Evolutionary conservation across 208 protist genomes (phyloP), one percentile per base, ranked within the genome.

Genomic region (Zelonia costaricensis): DNA sequence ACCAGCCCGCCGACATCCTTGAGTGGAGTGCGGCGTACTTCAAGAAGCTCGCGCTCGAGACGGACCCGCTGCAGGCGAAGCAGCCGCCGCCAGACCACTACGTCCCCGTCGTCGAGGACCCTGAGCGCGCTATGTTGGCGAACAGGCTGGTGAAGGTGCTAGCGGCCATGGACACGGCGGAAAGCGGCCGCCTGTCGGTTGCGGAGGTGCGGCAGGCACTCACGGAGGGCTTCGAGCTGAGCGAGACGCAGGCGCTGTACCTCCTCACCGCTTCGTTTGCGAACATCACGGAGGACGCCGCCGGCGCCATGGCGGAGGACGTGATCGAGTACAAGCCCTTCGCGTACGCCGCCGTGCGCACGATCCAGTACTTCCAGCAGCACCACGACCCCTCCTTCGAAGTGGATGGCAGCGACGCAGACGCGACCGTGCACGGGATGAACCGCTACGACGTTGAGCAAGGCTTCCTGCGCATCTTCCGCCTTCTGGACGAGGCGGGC

Each of bases 11-110:
- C 16, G 89, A 98, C 69, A 93, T 98, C 35, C 76, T 96, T 44
- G 76, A 82, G 36, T 98, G 88, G 86, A 94, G 88, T 43, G 90
- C 90, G 30, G 76, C 82, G n/a, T 98, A 97, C 80, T 98, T 98
- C 60, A 91, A 90, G 69, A 68, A 72, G 33, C 62, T 95, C 18
- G 92, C 92, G 30, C 78, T 95, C 8, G 81, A 92, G 52, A 74
- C 69, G 60, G 87, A 91, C 55, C 76, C 78, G 10, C 53, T 77
- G 57, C 80, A 78, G 62, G 64, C 69, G n/a, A 62, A 74, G 43
- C 58, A 73, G 69, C 70, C 69, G 10, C 70, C 79, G n/a, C 36
- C 72, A 18, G 74, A 56, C 15, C 68, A 78, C 45, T 68, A 80
- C 60, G 40, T 47, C 9, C 68, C 74, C 6, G 57, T 70, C 12